A percentile compares a stretch with the other conserved stretches of the same genome.
phyloP scores from a whole-genome alignment of 2,329 filamentous ascomycete species.

The Xylaria sp. region DNA sequence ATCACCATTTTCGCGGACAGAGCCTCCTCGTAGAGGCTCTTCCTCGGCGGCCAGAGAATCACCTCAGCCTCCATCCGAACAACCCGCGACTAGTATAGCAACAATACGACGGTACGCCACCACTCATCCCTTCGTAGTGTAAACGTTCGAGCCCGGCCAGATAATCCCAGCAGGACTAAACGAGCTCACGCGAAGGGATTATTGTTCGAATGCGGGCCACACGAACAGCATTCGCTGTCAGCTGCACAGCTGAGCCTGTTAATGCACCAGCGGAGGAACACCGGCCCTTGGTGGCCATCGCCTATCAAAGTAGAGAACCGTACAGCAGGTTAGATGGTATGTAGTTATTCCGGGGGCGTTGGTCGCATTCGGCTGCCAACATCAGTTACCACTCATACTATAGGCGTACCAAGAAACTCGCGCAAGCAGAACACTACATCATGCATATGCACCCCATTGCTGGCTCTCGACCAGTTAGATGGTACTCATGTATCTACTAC shows the following conservation, averaged over 20 bases:
- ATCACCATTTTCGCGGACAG: conserved; percentile 9
- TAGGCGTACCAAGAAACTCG: conserved; percentile 19
- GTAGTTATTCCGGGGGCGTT: neutral
- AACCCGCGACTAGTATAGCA: neutral
- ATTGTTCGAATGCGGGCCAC: conserved; percentile 22
- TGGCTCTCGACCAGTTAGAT: neutral
- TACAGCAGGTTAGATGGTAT: neutral
- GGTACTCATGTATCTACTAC: conserved; percentile 17
- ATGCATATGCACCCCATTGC: conserved; percentile 35
- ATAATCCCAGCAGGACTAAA: conserved; percentile 24
- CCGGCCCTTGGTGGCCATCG: conserved; percentile 22
- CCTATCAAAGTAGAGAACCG: conserved; percentile 8
- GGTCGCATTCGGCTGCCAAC: conserved; percentile 4
- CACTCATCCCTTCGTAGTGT: conserved; percentile 26
- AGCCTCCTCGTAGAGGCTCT: conserved; percentile 12
- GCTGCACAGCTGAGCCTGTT: conserved; percentile 31
- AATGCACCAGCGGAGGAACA: conserved; percentile 28
- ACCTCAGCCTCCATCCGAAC: conserved; percentile 13
- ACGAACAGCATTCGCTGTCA: conserved; percentile 13
- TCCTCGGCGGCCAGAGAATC: conserved; percentile 11
- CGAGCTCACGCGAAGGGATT: conserved; percentile 18
- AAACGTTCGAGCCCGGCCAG: conserved; percentile 11
- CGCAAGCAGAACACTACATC: conserved; percentile 21
- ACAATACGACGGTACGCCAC: conserved; percentile 34
- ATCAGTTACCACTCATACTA: conserved; percentile 18